A percentile compares a stretch with the other conserved stretches of the same genome.
Conservation (phyloP, 495 filamentous ascomycete species). For the Physcia stellaris region DNA sequence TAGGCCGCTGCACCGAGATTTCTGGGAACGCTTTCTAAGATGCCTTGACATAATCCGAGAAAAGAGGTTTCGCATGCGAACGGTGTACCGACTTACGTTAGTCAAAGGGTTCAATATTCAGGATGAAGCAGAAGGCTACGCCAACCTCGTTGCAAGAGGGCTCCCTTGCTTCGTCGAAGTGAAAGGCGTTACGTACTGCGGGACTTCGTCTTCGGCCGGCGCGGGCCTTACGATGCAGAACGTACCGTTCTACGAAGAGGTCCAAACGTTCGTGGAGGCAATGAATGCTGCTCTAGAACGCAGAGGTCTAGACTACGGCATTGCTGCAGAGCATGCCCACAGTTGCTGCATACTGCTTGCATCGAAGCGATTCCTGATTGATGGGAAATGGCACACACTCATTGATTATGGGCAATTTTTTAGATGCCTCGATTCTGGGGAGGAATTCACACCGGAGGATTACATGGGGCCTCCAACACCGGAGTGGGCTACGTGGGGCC, state of each 20-base stretch:
- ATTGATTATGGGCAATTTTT: conserved; percentile 91
- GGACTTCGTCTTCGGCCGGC: conserved; percentile 63
- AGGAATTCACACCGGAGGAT: conserved; percentile 70
- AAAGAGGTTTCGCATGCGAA: conserved; percentile 68
- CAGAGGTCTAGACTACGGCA: conserved; percentile 67
- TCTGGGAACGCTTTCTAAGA: conserved; percentile 86
- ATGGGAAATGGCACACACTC: conserved; percentile 75
- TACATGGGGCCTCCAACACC: conserved; percentile 74
- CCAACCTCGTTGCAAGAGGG: conserved; percentile 69
- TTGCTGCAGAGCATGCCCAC: conserved; percentile 89
- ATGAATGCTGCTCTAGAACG: conserved; percentile 51
- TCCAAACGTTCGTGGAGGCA: conserved; percentile 62
- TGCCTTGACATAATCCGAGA: conserved; percentile 83
- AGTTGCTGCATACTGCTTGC: conserved; percentile 85
- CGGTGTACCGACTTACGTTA: conserved; percentile 87
- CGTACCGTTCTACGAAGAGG: conserved; percentile 87
- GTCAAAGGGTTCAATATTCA: conserved; percentile 97
- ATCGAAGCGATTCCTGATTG: conserved; percentile 53
- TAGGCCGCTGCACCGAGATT: conserved; percentile 84
- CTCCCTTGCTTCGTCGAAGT: conserved; percentile 86
- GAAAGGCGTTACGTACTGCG: conserved; percentile 95
- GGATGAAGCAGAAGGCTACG: conserved; percentile 82
- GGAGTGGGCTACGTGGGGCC: conserved; percentile 90
- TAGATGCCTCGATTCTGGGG: conserved; percentile 57
- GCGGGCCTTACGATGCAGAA: conserved; percentile 90